A percentile compares a stretch with the other conserved stretches of the same genome.
Conservation (phyloP, 2,329 filamentous ascomycete species). For the Cordyceps javanica region DNA sequence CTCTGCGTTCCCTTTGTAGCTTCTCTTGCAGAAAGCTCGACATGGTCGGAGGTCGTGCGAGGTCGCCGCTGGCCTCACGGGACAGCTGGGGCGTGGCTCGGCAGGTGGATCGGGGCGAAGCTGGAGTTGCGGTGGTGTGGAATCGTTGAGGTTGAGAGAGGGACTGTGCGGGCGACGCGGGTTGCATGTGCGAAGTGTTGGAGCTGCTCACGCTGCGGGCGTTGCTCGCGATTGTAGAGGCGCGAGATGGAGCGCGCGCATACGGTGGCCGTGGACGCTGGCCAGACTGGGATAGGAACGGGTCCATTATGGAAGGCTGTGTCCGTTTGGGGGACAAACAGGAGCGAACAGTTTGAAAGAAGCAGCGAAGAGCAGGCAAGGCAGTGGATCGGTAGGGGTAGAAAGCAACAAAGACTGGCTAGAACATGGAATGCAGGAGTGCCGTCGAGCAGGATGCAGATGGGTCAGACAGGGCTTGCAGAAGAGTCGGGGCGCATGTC, state of each 20-base stretch:
- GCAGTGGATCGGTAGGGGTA: neutral
- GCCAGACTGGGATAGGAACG: slow-evolving; percentile 18
- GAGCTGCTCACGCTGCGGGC: slow-evolving; percentile 38
- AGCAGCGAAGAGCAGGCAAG: neutral
- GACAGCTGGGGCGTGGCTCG: slow-evolving; percentile 38
- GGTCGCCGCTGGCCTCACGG: slow-evolving; percentile 36
- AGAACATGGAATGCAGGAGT: slow-evolving; percentile 1
- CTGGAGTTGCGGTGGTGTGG: slow-evolving; percentile 33
- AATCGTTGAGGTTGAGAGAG: slow-evolving; percentile 34
- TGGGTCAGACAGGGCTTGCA: slow-evolving; percentile 5
- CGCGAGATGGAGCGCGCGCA: slow-evolving; percentile 40
- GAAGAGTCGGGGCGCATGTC: slow-evolving; percentile 4
- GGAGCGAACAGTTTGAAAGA: neutral
- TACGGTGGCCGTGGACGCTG: slow-evolving; percentile 26
- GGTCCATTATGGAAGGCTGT: slow-evolving; percentile 24
- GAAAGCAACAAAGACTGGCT: neutral
- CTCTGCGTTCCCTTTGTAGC: slow-evolving; percentile 44
- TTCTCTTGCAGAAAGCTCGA: slow-evolving; percentile 51
- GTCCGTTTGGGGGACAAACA: neutral
- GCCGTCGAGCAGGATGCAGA: neutral
- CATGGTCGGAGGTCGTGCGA: slow-evolving; percentile 32
- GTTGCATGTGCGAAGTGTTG: slow-evolving; percentile 29
- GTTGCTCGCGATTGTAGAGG: slow-evolving; percentile 38
- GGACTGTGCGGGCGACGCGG: slow-evolving; percentile 29
- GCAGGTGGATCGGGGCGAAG: slow-evolving; percentile 31